phyloP scores from a whole-genome alignment of 192 early-diverging fungal genomes.

The Allomyces javanicus region DNA sequence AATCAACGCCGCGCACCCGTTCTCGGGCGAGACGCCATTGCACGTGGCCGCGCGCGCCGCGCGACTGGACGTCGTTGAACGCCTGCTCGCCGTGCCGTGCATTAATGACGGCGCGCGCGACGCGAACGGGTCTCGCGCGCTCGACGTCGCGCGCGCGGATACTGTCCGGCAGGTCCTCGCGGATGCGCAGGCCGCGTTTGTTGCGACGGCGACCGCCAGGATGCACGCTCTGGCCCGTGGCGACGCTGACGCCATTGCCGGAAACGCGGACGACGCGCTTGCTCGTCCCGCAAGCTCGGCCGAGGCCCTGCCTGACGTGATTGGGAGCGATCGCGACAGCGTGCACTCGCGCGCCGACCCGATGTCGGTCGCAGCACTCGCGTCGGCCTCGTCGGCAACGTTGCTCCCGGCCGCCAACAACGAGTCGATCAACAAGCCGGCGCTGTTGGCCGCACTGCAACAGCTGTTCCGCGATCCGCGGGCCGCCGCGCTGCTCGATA shows the following conservation, averaged over 20 bases:
- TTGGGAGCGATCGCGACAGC: too few species aligned
- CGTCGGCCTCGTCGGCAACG: too few species aligned
- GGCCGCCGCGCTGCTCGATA: slow-evolving; percentile 34
- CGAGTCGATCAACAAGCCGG: too few species aligned
- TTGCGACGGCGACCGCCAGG: slow-evolving; percentile 19
- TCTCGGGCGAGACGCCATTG: slow-evolving; percentile 15
- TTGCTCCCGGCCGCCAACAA: too few species aligned
- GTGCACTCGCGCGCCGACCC: too few species aligned
- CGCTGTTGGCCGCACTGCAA: slow-evolving; percentile 8
- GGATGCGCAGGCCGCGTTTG: slow-evolving; percentile 19
- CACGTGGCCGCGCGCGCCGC: slow-evolving; percentile 14
- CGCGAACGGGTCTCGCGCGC: slow-evolving; percentile 6
- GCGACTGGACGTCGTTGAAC: slow-evolving; percentile 10
- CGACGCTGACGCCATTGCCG: slow-evolving; percentile 7
- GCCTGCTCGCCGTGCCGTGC: slow-evolving; percentile 11
- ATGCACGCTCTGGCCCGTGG: slow-evolving; percentile 27
- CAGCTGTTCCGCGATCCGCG: slow-evolving; percentile 29
- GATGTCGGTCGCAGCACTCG: too few species aligned
- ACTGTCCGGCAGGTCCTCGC: slow-evolving; percentile 4
- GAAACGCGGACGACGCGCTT: too few species aligned
- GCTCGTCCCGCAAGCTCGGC: too few species aligned
- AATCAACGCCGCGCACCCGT: slow-evolving; percentile 7
- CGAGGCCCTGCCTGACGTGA: too few species aligned
- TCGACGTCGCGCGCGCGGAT: slow-evolving; percentile 13
- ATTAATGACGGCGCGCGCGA: slow-evolving; percentile 14